Base-by-base conservation (phyloP, 1,284 basidiomycete species). In the Irpex sp. region DNA sequence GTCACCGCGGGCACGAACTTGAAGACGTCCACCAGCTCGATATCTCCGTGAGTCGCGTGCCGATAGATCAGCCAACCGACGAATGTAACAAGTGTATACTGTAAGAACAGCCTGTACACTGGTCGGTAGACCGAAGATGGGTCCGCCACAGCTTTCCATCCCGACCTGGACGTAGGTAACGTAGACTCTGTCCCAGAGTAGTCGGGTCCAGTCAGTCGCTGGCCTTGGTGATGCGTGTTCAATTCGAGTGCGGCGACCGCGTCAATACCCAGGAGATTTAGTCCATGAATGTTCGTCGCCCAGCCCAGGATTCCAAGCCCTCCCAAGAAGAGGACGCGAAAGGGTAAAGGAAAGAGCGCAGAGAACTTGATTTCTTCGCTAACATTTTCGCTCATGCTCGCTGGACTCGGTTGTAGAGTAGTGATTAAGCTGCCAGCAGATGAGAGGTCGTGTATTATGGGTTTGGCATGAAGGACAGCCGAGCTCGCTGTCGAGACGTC, bases 251-350 rank as follows among this genome's bases (percentile, higher is more conserved):
- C 87, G 68, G 81, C 76, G 7, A 84, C 79, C 1, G 85, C 87
- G 74, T 97, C 93, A 50, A 97, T 78, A 13, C 90, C 88, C n/a
- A 90, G 78, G 3, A 81, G 65, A 66, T 89, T 79, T 47, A 97
- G 84, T 55, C 91, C 85, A 75, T 97, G 94, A 5, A 97, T 78
- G 75, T 97, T 97, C 39, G 88, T 85, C 0, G 93, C 94, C 74
- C 74, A 75, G 58, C 71, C 71, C 17, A 75, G 66, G 58, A 75
- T 70, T 5, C 81, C 81, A 11, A 77, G 72, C n/a, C 78, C 75
- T 19, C 78, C 64, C 46, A 83, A 70, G 60, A 76, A 77, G 15
- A 82, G 69, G 6, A 75, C 76, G 35, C 76, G 64, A 72, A 75
- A 69, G 65, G 77, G 67, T 68, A 77, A 61, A 69, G 81, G 68